Evolutionary conservation across 352 stramenopile species (phyloP), one percentile per base, ranked within the genome.

Genomic region (Peronospora tabacina): DNA sequence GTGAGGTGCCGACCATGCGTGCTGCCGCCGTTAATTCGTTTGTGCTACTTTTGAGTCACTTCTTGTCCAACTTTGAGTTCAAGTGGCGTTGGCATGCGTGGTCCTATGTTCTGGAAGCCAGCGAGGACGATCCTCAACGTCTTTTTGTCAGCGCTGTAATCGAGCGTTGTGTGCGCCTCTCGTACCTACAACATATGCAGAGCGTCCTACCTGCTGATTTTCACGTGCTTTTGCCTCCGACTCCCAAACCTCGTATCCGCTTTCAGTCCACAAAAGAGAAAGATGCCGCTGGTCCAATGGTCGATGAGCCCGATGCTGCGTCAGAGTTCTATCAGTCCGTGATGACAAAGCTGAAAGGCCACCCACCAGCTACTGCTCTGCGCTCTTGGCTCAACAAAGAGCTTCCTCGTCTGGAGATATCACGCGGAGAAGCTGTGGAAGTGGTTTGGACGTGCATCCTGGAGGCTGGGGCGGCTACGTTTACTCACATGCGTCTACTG

Each of bases 41-140:
- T n/a, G 80, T 89, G 30, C 63, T 80, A 39, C 49, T 90, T 19
- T 87, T 94, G 48, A 89, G 77, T 46, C 80, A 90, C 49, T 94
- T 94, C 45, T 34, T 94, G 29, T 88, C 80, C 2, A 94, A 94
- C 37, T 94, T 90, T 38, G 82, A 94, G 50, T 94, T 75, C 55
- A 94, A 94, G 55, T 94, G 82, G 82, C 66, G 71, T 5, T 94
- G 80, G 80, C 58, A 70, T 0, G 75, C 75, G 19, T 94, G 82
- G 82, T 60, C 72, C 0, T 75, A 90, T 39, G 77, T 94, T 12
- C 55, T 91, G 17, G 80, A 90, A 45, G 81, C 80, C 0, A 66
- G 70, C 13, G 80, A 90, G 22, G 82, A 94, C 44, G 80, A 91
- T 41, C 61, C 76, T 15, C 82, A 94, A 61, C 80, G 82, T 4